Percentiles rank a stretch among this genome's conserved stretches.
phyloP scores from a whole-genome alignment of 129 eudicot genomes.

The Arctium minus region DNA sequence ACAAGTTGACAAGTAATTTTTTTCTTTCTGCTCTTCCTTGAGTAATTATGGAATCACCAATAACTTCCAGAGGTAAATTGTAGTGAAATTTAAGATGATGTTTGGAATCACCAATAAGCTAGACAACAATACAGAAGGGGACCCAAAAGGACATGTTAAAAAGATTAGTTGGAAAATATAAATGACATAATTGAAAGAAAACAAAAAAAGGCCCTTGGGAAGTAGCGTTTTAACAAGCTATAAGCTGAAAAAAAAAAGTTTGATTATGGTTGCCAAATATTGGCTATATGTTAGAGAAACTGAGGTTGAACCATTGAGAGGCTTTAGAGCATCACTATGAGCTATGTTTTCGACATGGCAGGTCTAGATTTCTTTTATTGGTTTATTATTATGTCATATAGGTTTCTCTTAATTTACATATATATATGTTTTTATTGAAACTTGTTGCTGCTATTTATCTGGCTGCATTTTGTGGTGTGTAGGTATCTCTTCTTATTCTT shows the following conservation, averaged over 20 bases:
- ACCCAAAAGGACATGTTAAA: no score
- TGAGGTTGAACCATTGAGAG: not conserved
- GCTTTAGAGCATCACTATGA: not conserved
- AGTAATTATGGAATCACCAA: not conserved
- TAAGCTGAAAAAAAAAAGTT: no score
- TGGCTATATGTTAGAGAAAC: no score
- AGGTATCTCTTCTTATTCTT: conserved; percentile 92
- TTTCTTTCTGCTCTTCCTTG: not conserved
- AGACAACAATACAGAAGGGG: no score
- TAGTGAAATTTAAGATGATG: not conserved
- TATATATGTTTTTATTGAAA: no score
- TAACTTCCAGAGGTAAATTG: not conserved
- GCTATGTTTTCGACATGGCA: not conserved
- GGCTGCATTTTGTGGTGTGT: conserved; percentile 16
- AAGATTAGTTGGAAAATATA: no score
- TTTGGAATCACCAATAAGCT: no score
- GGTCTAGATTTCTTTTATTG: not conserved
- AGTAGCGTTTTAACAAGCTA: no score
- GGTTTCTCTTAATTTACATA: not conserved
- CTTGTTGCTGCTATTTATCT: no score
- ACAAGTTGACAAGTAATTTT: conserved; percentile 91
- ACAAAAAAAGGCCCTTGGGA: no score
- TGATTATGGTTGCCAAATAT: no score
- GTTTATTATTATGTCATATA: not conserved
- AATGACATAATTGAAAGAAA: no score